Evolutionary conservation across 2,329 filamentous ascomycete genomes (phyloP), one percentile per base, ranked within the genome.

Genomic region (Alternaria solani): DNA sequence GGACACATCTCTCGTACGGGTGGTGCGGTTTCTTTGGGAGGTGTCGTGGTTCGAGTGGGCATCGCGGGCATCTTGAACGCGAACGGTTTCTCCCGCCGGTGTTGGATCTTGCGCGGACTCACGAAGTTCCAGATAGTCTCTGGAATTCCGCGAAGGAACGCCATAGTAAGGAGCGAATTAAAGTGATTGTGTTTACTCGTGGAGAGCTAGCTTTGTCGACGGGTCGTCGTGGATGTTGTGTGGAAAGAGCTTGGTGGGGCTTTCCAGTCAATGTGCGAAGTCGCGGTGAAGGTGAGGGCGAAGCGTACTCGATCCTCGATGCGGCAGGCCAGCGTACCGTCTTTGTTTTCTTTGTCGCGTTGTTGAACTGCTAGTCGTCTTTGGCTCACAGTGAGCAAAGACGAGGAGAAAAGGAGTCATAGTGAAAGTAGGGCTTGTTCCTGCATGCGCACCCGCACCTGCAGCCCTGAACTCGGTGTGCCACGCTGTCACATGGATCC

Each of bases 111-210:
- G 47, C 72, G 71, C 11, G 81, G 81, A 52, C 79, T 81, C 51
- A 82, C 70, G 59, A 78, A 80, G 57, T 73, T 72, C 80, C 79
- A 82, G 57, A 83, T 69, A 48, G 70, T 71, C 49, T 76, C 72
- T 8, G 78, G 75, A 7, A 81, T 64, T 42, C 67, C 59, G 53
- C 67, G 65, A 25, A 78, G 61, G 47, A 76, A 71, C 8, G 71
- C 69, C 76, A 78, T 78, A 44, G 9, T 46, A 53, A 59, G 9
- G 14, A 42, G 20, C 5, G 7, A 3, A 25, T n/a, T 46, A 30
- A 9, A 43, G 25, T 20, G 38, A 14, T 36, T 38, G 30, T 38
- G 38, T 5, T 14, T 36, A 14, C 20, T 51, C 25, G 49, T 9
- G 23, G 16, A 56, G n/a, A 11, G 41, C 32, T n/a, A 32, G 7